Conservation (phyloP, 768 basidiomycete genomes). For the Amanita rubescens region DNA sequence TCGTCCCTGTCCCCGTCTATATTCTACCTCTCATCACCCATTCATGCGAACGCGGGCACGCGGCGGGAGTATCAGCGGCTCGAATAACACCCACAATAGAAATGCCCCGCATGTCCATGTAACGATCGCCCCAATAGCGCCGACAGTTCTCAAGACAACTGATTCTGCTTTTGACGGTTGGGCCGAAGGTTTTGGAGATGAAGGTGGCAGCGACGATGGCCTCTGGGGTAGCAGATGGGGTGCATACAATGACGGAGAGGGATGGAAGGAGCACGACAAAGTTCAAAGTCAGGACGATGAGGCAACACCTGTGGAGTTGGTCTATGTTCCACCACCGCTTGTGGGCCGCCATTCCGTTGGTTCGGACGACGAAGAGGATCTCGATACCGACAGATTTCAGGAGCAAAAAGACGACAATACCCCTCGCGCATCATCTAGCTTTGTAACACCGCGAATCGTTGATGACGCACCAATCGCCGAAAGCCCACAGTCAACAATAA, state of each 20-base stretch:
- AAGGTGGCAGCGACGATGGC: conserved; percentile 32
- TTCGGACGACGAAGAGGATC: conserved; percentile 16
- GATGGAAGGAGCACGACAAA: conserved; percentile 9
- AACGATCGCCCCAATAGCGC: conserved; percentile 43
- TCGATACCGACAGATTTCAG: conserved; percentile 15
- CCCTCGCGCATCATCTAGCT: background rate
- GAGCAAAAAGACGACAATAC: conserved; percentile 6
- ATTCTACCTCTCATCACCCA: conserved; percentile 16
- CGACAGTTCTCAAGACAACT: conserved; percentile 81
- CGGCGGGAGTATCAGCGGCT: too few relatives aligned
- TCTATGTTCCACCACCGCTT: conserved; percentile 52
- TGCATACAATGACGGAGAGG: conserved; percentile 9
- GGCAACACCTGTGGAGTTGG: conserved; percentile 57
- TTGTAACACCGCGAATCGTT: background rate
- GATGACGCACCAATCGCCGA: background rate
- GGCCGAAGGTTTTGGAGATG: conserved; percentile 42
- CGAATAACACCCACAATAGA: conserved; percentile 11
- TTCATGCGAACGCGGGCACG: conserved; percentile 16
- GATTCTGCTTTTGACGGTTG: conserved; percentile 39
- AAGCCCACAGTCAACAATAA: background rate
- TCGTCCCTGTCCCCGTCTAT: conserved; percentile 20
- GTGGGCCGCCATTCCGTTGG: conserved; percentile 28
- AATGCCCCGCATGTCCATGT: conserved; percentile 24
- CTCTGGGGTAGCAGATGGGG: conserved; percentile 19
- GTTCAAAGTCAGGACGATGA: conserved; percentile 13